Evolutionary conservation across 2,329 filamentous ascomycete species (phyloP).

Genomic region (Cadophora sp.): DNA sequence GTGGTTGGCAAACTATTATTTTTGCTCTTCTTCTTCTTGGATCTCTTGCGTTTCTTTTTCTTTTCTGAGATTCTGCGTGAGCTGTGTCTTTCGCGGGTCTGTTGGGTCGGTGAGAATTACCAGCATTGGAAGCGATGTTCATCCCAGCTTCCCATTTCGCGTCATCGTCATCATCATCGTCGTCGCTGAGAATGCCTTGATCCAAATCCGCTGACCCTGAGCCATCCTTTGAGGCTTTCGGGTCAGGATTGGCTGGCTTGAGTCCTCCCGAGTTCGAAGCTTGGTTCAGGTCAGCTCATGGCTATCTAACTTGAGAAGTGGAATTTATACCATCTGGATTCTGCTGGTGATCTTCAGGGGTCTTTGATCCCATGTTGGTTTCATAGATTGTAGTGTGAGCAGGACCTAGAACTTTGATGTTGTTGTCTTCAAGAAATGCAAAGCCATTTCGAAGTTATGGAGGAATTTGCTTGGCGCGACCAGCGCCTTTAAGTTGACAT

Average conservation of each 20-base stretch:
- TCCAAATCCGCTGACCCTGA: constrained; percentile 38
- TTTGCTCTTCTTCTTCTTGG: constrained; percentile 74
- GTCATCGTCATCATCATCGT: constrained; percentile 35
- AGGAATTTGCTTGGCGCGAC: not conserved
- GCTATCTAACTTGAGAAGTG: not conserved
- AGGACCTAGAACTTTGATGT: not conserved
- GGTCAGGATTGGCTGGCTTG: constrained; percentile 30
- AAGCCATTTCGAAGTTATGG: not conserved
- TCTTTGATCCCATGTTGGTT: constrained; percentile 38
- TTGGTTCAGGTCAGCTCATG: constrained; percentile 11
- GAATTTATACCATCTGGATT: constrained; percentile 33
- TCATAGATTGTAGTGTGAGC: constrained; percentile 15
- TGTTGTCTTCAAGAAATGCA: not conserved
- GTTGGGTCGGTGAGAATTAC: constrained; percentile 21
- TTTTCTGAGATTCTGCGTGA: constrained; percentile 30
- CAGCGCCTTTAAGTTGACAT: constrained; percentile 3
- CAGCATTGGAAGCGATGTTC: constrained; percentile 22
- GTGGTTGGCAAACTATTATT: constrained; percentile 36
- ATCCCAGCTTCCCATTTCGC: constrained; percentile 28
- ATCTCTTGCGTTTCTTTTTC: constrained; percentile 85
- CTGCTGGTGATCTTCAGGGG: constrained; percentile 36
- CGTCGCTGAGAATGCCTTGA: constrained; percentile 35
- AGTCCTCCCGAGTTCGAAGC: constrained; percentile 32
- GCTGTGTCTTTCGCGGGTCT: not conserved
- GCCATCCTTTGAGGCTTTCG: constrained; percentile 23